Evolutionary conservation across 805 yeast genomes (phyloP), one percentile per base, ranked within the genome.

Genomic region (Schizosaccharomyces lindneri): DNA sequence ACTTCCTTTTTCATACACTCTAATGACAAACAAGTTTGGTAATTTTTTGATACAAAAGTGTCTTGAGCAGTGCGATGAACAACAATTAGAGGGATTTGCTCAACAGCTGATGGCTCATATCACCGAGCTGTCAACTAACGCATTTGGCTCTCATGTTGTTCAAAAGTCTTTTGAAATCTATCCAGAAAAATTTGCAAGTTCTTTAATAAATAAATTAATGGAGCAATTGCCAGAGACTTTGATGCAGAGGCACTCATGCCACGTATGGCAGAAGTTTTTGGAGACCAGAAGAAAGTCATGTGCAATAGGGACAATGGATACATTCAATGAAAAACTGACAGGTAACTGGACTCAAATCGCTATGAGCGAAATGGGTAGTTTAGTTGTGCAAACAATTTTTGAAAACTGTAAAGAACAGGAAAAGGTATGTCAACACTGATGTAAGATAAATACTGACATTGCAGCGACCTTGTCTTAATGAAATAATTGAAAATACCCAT

Each of bases 251-350:
- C 71, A 70, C 60, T 75, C 76, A 6, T 72, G 74, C 59, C 77
- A 74, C 60, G 77, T 74, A 2, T 74, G 77, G 77, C 77, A 74
- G 62, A 73, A 73, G 66, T 65, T 73, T 55, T 67, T 74, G 61
- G 75, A 73, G 63, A 67, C 71, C 19, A 66, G 73, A 7, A 69
- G 73, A 70, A 65, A 67, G 48, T 59, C 64, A 59, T 17, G 63
- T 11, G 65, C 66, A 21, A 68, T 68, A 6, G 64, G 65, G 9
- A 69, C 70, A 43, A 70, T 72, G 72, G 62, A 61, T 11, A 63
- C 61, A 15, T 68, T 72, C 36, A 71, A 71, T 61, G 62, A 62
- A 31, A 68, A 66, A 46, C 68, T 72, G 17, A 61, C 60, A 2
- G 74, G 74, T 11, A 62, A 65, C 63, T 72, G 74, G 74, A 62